These are phyloP conservation scores for Malassezia globosa DNA, from an alignment of 1,284 basidiomycete genomes.

Conservation along the genomic window DNA sequence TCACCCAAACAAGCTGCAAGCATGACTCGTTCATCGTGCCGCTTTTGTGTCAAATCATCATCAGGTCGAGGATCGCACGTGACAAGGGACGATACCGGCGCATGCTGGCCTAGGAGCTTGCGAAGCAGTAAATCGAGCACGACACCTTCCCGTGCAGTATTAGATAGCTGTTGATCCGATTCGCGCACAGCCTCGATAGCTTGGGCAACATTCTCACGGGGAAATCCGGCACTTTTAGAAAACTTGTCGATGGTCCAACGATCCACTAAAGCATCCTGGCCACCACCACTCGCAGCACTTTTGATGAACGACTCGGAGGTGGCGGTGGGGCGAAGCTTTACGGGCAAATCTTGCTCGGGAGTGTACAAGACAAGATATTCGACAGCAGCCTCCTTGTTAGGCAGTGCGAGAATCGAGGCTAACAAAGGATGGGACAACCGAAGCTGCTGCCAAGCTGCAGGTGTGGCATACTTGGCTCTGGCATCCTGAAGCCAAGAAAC, in stretches of 20 bases:
- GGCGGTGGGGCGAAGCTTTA: conserved; percentile 49
- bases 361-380: conserved; percentile 64
- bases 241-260: conserved; percentile 75
- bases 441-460: conserved; percentile 9
- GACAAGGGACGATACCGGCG: neutral
- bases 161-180: neutral
- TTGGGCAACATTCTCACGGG: conserved; percentile 59
- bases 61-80: neutral
- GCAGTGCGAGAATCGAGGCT: conserved; percentile 27
- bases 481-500: conserved; percentile 32
- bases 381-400: conserved; percentile 56
- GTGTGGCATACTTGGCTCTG: conserved; percentile 19
- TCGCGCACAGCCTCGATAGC: conserved; percentile 45
- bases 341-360: conserved; percentile 66
- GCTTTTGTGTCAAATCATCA: neutral
- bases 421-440: conserved; percentile 25
- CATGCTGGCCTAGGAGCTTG: conserved; percentile 8
- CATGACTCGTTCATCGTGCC: conserved; percentile 60
- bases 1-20: conserved; percentile 52
- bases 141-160: conserved; percentile 19
- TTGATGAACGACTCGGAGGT: conserved; percentile 61
- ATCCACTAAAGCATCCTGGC: conserved; percentile 55
- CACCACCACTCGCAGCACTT: conserved; percentile 50
- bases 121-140: conserved; percentile 29
- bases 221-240: conserved; percentile 73